Conservation (phyloP, 805 yeast species). For the Pichia californica region DNA sequence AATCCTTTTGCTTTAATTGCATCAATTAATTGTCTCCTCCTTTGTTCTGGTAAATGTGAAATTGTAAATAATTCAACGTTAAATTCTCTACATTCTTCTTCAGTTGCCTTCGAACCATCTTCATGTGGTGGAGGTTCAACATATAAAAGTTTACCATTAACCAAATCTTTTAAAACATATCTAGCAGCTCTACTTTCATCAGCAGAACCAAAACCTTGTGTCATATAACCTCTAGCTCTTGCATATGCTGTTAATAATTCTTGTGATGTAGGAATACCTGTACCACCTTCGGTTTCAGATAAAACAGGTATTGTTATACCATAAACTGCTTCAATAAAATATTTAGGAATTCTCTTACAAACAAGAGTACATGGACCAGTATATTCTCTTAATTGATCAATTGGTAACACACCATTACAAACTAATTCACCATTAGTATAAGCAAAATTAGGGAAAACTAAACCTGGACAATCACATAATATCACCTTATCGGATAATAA, state of each 20-base stretch:
- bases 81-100: slow-evolving; percentile 55
- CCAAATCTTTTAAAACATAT: slow-evolving; percentile 88
- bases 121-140: slow-evolving; percentile 84
- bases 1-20: slow-evolving; percentile 59
- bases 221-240: slow-evolving; percentile 93
- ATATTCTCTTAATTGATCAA: slow-evolving; percentile 90
- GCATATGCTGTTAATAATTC: slow-evolving; percentile 90
- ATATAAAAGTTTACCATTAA: slow-evolving; percentile 80
- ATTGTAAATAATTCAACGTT: slow-evolving; percentile 71
- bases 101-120: slow-evolving; percentile 45
- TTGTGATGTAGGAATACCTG: slow-evolving; percentile 82
- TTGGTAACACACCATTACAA: slow-evolving; percentile 97
- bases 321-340: slow-evolving; percentile 80
- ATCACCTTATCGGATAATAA: slow-evolving; percentile 74
- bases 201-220: slow-evolving; percentile 95
- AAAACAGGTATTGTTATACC: slow-evolving; percentile 83
- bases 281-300: slow-evolving; percentile 80
- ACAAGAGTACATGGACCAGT: slow-evolving; percentile 85
- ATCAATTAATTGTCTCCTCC: slow-evolving; percentile 61
- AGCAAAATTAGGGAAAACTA: slow-evolving; percentile 97
- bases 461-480: slow-evolving; percentile 98
- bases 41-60: slow-evolving; percentile 58
- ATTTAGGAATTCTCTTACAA: slow-evolving; percentile 83
- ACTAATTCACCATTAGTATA: slow-evolving; percentile 94
- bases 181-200: slow-evolving; percentile 95